Evolutionary conservation across 208 protist species (phyloP).

Genomic region (Acanthamoeba culbertsoni): DNA sequence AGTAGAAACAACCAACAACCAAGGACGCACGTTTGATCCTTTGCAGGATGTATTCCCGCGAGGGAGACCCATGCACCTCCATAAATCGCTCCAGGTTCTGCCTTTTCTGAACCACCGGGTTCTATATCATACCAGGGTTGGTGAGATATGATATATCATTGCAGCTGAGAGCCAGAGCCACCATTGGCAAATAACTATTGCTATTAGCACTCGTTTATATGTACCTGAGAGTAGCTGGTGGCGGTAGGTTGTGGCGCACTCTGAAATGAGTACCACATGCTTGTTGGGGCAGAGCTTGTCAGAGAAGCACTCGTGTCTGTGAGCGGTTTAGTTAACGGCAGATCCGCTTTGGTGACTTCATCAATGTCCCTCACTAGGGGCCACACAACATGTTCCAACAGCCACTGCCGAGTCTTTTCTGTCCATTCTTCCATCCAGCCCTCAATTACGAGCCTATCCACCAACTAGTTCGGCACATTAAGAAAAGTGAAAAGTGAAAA

Average conservation of each 20-base stretch:
- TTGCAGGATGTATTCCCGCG: conserved; percentile 20
- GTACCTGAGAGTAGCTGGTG: not conserved
- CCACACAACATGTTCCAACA: not conserved
- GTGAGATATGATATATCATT: too few species aligned
- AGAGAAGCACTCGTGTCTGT: not conserved
- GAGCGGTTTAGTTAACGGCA: not conserved
- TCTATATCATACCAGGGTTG: too few species aligned
- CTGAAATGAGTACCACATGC: conserved; percentile 20
- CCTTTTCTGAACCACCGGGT: conserved; percentile 12
- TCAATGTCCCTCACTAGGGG: not conserved
- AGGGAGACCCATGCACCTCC: conserved; percentile 9
- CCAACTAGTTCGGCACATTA: not conserved
- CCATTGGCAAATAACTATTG: not conserved
- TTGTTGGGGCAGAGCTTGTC: not conserved
- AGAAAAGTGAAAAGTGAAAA: not conserved
- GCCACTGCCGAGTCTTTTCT: not conserved
- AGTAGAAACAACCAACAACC: too few species aligned
- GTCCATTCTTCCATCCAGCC: not conserved
- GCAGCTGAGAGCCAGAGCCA: too few species aligned
- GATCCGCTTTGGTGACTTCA: not conserved
- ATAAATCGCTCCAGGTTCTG: conserved; percentile 9
- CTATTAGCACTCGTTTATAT: not conserved
- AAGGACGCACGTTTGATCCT: conserved; percentile 11
- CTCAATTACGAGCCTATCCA: not conserved
- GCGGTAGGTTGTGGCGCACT: not conserved